These are phyloP conservation scores for Picea glauca DNA, from an alignment of 75 land plant genomes.

Conservation along the genomic window DNA sequence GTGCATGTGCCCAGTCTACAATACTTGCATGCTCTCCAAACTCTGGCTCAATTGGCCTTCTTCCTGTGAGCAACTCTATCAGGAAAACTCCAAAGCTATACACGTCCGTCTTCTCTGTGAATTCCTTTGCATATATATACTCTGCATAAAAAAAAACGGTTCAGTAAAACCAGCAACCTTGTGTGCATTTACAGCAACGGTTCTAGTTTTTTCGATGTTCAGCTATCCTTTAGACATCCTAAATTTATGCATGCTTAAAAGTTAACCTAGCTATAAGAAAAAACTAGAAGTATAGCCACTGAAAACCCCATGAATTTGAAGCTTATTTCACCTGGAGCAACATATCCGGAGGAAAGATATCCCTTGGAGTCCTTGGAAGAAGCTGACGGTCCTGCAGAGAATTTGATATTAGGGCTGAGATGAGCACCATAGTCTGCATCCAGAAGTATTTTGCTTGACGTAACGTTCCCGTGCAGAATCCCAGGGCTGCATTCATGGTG, in stretches of 20 bases:
- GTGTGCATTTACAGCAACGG: too few species aligned
- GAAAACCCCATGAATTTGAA: too few species aligned
- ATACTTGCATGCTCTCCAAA: slow-evolving; percentile 19
- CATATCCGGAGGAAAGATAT: slow-evolving; percentile 23
- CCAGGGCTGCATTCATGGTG: slow-evolving; percentile 22
- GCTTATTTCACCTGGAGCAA: slow-evolving; percentile 30
- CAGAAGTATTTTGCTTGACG: slow-evolving; percentile 27
- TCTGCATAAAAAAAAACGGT: slow-evolving; percentile 4
- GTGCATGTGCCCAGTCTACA: slow-evolving; percentile 43
- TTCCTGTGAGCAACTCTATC: slow-evolving; percentile 62
- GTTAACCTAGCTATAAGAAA: too few species aligned
- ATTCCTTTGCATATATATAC: slow-evolving; percentile 11
- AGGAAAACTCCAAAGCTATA: slow-evolving; percentile 61
- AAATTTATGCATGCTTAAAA: too few species aligned
- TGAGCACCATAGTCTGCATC: slow-evolving; percentile 28
- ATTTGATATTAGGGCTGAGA: slow-evolving; percentile 14
- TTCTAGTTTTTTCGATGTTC: too few species aligned
- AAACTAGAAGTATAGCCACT: too few species aligned
- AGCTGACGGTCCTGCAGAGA: slow-evolving; percentile 1
- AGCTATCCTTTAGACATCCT: too few species aligned
- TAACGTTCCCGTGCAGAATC: slow-evolving; percentile 17
- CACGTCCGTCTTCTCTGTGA: slow-evolving; percentile 47
- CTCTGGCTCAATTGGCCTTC: slow-evolving; percentile 38
- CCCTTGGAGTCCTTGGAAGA: slow-evolving; percentile 7
- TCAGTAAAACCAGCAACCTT: neutral